These are phyloP conservation scores for Thelephora terrestris DNA, from an alignment of 1,284 basidiomycete species.

Conservation along the genomic window DNA sequence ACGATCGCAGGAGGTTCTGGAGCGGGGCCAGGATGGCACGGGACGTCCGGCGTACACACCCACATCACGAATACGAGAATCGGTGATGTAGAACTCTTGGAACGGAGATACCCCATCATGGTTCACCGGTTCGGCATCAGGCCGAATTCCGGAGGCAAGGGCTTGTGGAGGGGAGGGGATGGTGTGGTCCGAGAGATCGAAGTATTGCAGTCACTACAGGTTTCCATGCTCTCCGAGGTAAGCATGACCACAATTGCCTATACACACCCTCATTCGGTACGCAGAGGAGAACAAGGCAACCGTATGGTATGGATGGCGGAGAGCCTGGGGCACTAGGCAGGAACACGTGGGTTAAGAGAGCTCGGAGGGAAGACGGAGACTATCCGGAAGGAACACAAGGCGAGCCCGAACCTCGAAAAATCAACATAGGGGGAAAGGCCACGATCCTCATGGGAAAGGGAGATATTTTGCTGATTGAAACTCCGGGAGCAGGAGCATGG, in stretches of 20 bases:
- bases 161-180: constrained; percentile 77
- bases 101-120: constrained; percentile 84
- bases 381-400: constrained; percentile 22
- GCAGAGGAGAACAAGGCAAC: constrained; percentile 77
- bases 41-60: constrained; percentile 79
- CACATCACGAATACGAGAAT: constrained; percentile 94
- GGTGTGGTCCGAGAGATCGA: constrained; percentile 86
- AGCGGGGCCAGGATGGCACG: constrained; percentile 86
- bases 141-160: constrained; percentile 67
- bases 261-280: not conserved
- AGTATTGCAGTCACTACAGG: constrained; percentile 78
- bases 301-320: constrained; percentile 88
- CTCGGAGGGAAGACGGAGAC: constrained; percentile 64
- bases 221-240: constrained; percentile 79
- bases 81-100: constrained; percentile 88
- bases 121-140: constrained; percentile 78
- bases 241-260: constrained; percentile 11
- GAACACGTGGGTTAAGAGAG: constrained; percentile 86
- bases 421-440: constrained; percentile 91
- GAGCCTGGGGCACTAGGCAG: constrained; percentile 65
- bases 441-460: constrained; percentile 82
- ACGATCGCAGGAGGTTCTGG: constrained; percentile 92
- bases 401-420: constrained; percentile 39
- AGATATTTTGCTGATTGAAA: constrained; percentile 75
- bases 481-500: constrained; percentile 92